Conservation (phyloP, 2,329 filamentous ascomycete genomes). For the Cladosporium sp. region DNA sequence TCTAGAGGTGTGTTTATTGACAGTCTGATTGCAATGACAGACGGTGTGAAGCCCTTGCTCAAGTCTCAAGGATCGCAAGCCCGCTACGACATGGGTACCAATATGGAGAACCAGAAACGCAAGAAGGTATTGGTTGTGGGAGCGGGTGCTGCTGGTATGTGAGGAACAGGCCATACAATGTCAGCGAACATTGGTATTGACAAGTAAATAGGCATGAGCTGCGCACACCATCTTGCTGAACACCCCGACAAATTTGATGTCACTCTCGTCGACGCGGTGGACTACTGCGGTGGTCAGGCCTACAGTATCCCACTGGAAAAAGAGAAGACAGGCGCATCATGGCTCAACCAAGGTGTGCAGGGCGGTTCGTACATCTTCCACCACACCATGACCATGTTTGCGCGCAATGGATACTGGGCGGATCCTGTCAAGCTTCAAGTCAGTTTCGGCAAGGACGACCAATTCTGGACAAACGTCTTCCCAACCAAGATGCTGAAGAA, state of each 20-base stretch:
- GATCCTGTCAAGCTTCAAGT: slow-evolving; percentile 59
- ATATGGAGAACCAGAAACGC: slow-evolving; percentile 34
- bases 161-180: background rate
- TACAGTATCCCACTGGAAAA: slow-evolving; percentile 56
- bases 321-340: slow-evolving; percentile 53
- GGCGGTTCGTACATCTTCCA: slow-evolving; percentile 64
- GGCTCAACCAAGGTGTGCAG: slow-evolving; percentile 62
- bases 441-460: slow-evolving; percentile 59
- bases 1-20: background rate
- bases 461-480: slow-evolving; percentile 65
- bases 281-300: slow-evolving; percentile 59
- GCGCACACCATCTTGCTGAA: slow-evolving; percentile 62
- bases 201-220: slow-evolving; percentile 53
- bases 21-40: slow-evolving; percentile 19
- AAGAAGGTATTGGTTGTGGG: slow-evolving; percentile 58
- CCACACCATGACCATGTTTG: slow-evolving; percentile 64
- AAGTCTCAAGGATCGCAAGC: slow-evolving; percentile 29
- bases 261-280: slow-evolving; percentile 57
- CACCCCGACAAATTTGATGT: slow-evolving; percentile 63
- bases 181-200: background rate
- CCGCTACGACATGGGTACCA: slow-evolving; percentile 33
- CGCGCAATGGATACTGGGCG: slow-evolving; percentile 52
- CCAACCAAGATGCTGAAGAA: slow-evolving; percentile 55
- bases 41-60: slow-evolving; percentile 23
- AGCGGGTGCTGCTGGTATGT: slow-evolving; percentile 61